Conservation (phyloP, 305 asterid species). For the Striga hermonthica region DNA sequence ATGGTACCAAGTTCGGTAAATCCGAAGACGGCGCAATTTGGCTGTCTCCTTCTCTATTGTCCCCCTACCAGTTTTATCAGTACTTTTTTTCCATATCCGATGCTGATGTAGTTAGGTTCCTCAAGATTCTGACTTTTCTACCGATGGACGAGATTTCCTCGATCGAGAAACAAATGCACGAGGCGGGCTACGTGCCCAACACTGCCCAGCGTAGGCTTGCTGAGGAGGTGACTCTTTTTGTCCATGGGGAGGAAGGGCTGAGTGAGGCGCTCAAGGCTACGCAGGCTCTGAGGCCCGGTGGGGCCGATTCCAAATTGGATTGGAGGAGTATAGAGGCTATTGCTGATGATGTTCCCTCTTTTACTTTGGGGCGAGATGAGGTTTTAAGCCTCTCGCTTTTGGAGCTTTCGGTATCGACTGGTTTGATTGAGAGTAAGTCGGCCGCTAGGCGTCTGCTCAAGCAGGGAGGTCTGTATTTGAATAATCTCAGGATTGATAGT, state of each 20-base stretch:
- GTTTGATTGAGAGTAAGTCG: constrained; percentile 79
- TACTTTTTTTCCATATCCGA: constrained; percentile 70
- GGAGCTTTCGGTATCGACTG: constrained; percentile 61
- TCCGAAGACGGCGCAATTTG: constrained; percentile 91
- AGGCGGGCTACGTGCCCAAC: constrained; percentile 60
- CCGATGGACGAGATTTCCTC: constrained; percentile 57
- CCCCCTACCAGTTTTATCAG: constrained; percentile 87
- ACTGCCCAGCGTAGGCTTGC: constrained; percentile 79
- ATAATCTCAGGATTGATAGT: constrained; percentile 60
- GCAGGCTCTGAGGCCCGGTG: constrained; percentile 70
- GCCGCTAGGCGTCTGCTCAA: constrained; percentile 79
- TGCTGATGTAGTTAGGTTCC: constrained; percentile 65
- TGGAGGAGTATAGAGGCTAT: constrained; percentile 65
- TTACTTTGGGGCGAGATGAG: constrained; percentile 43
- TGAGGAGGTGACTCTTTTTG: constrained; percentile 85
- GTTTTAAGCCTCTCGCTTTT: constrained; percentile 54
- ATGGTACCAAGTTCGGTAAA: constrained; percentile 89
- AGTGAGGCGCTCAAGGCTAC: constrained; percentile 76
- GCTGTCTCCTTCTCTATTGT: constrained; percentile 63
- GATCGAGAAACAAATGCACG: constrained; percentile 55
- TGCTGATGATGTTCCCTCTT: constrained; percentile 75
- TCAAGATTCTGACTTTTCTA: constrained; percentile 69
- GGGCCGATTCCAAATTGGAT: constrained; percentile 67
- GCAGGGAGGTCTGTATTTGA: constrained; percentile 93
- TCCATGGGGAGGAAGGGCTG: constrained; percentile 80